Base-by-base conservation (phyloP, 2,329 filamentous ascomycete genomes). In the Trichoderma sp. region DNA sequence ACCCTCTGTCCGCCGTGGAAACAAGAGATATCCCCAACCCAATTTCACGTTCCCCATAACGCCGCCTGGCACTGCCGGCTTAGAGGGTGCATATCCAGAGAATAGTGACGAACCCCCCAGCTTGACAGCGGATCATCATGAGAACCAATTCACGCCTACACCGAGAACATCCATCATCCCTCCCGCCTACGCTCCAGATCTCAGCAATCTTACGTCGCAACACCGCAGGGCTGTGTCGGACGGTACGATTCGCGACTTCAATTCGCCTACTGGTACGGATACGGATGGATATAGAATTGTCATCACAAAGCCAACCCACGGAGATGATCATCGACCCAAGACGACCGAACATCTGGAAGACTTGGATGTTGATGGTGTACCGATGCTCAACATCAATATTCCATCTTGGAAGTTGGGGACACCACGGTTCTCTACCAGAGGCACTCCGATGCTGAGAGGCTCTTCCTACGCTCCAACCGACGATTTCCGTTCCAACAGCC, bases 371-470 rank as follows among this genome's bases (percentile, higher is more conserved):
- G 76, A 80, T 20, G 78, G 79, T 53, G 81, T 84, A 50, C 90
- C 88, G 13, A 82, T 90, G 43, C 84, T 97, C 65, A 88, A 94
- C 75, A 87, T 95, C 57, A 86, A 90, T 26, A 97, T 97, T 65
- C 94, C 95, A 43, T 91, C 93, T 71, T 97, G 95, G 85, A 91
- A 91, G 74, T 84, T 98, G 71, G 95, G 94, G 13, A 92, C 91
- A 1, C 93, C 94, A 20, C 89, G 90, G 72, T 97, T 97, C 80
- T 95, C 92, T 74, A 83, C 88, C 68, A 87, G 88, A 75, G 94
- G 94, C 12, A 94, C 92, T 3, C 90, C 93, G 3, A 87, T 93
- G 73, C 85, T 98, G 74, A 91, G 93, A 73, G 92, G 91, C 74
- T 97, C 95, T n/a, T 90, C 92, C 17, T 93, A 93, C 79, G 88